Base-by-base conservation (phyloP, 2,329 filamentous ascomycete genomes). In the Hypoxylon sp. region DNA sequence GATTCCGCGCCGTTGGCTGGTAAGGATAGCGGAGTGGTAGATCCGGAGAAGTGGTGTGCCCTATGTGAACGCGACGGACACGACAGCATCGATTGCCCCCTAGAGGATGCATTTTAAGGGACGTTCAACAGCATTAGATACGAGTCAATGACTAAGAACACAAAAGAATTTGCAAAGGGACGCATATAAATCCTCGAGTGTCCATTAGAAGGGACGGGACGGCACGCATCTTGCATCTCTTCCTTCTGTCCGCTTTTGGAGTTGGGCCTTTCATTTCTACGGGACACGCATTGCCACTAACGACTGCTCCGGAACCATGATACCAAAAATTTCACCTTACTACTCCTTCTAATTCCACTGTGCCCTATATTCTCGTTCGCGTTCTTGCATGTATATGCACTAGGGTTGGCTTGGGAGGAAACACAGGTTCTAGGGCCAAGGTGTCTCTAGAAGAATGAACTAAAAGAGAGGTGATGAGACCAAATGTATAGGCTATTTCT, bases 1-100 rank as follows among this genome's bases (percentile, higher is more conserved):
- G 90, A 90, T 58, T 86, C 85, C 58, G 89, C 89, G 1, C 90
- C 92, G 1, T 87, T 93, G 24, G 91, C 92, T 3, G 93, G 93
- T 57, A 95, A 94, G 82, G 89, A 91, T 72, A 94, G 90, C 61
- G 92, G 92, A 0, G 83, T 93, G 51, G 85, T 95, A 71, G 94
- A 98, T 75, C 88, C 91, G 60, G 88, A 91, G 69, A 98, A 97
- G 82, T 99, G 96, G 96, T 99, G 96, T 81, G 96, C 96, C 14
- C 85, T 98, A 48, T 99, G 96, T 79, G 96, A 99, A 84, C 90
- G 93, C 69, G 96, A 99, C 76, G 96, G 96, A 13, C 96, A 99
- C 79, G 93, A 98, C 80, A 98, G 95, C 77, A 94, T 97, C 68
- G 94, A 97, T 80, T 97, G 94, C 81, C 94, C 94, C 11, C 92